Evolutionary conservation across 176 grass and related monocot genomes (phyloP), one percentile per base, ranked within the genome.

Genomic region (Coix lacrymajobi): DNA sequence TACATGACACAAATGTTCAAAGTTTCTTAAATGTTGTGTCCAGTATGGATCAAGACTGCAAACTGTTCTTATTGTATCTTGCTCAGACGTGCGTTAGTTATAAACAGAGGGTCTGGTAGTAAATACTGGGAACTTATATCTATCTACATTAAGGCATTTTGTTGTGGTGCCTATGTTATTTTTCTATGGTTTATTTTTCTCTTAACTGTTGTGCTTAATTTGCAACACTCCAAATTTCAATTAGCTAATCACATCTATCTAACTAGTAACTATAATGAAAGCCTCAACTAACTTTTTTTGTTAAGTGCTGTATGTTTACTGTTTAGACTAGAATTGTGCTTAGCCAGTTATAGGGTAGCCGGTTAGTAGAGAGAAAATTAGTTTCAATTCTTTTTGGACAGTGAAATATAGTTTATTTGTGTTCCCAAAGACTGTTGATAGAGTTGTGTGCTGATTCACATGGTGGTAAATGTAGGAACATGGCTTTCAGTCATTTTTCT

Each of bases 1-100:
- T 54, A 75, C 75, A 87, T 90, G 83, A 79, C 46, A 79, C 8
- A 79, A 73, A 32, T 90, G 71, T 78, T 83, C 66, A 62, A 38
- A 34, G 66, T 82, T 82, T 64, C 14, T 62, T 85, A 70, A 76
- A 40, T 77, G 57, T 78, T 79, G 25, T 61, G 87, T 86, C n/a
- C 57, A 69, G 66, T 71, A 72, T 80, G 73, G 71, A 63, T 60
- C 22, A 75, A 48, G 67, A 74, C 19, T 69, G 79, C 88, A 62
- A 83, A 67, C 73, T 79, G 46, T 66, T 62, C 71, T 79, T 79
- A 26, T 75, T 87, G 61, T 83, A 89, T 85, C 28, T 72, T 82
- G 66, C 43, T 45, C 37, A 85, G 28, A 77, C 1, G 4, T 24
- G 45, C 17, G 3, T 46, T 78, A 71, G 78, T 64, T n/a, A 66